Percentiles rank a stretch among this genome's conserved stretches.
Conservation (phyloP, 2,329 filamentous ascomycete species). For the Epichloe bromicola region DNA sequence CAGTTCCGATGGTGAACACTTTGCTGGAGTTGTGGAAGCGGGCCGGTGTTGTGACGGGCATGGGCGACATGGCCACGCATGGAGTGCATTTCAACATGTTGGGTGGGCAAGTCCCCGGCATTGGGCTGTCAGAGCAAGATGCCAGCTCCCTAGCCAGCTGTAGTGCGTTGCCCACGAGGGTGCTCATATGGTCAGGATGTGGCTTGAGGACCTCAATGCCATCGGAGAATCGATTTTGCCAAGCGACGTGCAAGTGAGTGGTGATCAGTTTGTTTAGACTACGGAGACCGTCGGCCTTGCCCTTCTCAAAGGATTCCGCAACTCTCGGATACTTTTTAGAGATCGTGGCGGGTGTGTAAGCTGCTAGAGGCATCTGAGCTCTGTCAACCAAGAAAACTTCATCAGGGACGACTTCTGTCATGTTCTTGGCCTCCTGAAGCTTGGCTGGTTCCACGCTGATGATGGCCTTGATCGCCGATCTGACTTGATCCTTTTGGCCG, state of each 20-base stretch:
- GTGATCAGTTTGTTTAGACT: constrained; percentile 66
- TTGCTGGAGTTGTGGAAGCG: constrained; percentile 59
- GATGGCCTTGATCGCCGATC: constrained; percentile 47
- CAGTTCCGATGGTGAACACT: constrained; percentile 70
- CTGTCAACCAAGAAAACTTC: constrained; percentile 53
- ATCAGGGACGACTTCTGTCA: constrained; percentile 48
- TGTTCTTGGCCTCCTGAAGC: constrained; percentile 42
- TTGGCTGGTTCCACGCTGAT: constrained; percentile 35
- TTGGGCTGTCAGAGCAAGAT: constrained; percentile 59
- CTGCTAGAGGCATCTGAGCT: constrained; percentile 56
- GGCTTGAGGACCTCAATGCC: constrained; percentile 79
- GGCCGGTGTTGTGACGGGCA: constrained; percentile 53
- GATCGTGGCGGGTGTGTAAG: constrained; percentile 56
- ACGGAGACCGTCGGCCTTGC: constrained; percentile 46
- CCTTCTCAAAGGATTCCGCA: constrained; percentile 44
- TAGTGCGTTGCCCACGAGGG: constrained; percentile 55
- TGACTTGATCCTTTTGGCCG: constrained; percentile 52
- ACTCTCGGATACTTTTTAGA: constrained; percentile 54
- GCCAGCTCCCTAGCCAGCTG: constrained; percentile 64
- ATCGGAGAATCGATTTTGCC: constrained; percentile 64
- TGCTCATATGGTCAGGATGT: constrained; percentile 58
- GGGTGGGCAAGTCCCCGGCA: constrained; percentile 71
- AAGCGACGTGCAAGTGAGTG: constrained; percentile 71
- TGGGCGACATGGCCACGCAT: constrained; percentile 49
- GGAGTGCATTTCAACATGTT: constrained; percentile 62